phyloP scores from a whole-genome alignment of 345 rosid species.

The Murraya koenigii region DNA sequence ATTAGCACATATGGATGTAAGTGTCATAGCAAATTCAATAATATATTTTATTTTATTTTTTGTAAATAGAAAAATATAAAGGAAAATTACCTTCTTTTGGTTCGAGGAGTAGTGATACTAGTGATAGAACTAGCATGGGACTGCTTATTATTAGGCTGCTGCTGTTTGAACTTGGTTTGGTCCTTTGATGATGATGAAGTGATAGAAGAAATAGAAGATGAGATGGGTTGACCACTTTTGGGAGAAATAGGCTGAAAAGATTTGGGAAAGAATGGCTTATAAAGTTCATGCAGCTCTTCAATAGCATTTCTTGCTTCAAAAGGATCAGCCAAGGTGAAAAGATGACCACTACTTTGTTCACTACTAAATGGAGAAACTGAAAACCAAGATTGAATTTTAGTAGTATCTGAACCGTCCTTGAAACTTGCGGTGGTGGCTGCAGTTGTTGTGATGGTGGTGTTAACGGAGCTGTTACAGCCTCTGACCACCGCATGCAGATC shows the following conservation, averaged over 20 bases:
- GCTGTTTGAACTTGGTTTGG: conserved; percentile 10
- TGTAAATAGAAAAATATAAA: background rate
- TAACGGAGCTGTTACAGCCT: conserved; percentile 49
- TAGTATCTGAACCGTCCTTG: conserved; percentile 21
- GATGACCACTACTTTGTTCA: conserved; percentile 15
- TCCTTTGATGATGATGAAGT: conserved; percentile 30
- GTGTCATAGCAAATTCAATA: no score
- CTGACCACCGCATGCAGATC: conserved; percentile 96
- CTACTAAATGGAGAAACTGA: conserved; percentile 8
- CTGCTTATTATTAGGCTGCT: conserved; percentile 23
- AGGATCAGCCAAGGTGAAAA: conserved; percentile 28
- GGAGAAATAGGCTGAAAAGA: conserved; percentile 32
- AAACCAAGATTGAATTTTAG: conserved; percentile 21
- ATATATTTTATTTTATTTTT: no score
- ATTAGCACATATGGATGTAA: background rate
- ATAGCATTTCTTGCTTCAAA: conserved; percentile 33
- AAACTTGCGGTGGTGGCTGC: conserved; percentile 4
- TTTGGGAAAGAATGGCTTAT: conserved; percentile 62
- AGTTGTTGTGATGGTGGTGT: conserved; percentile 32
- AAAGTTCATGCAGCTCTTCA: conserved; percentile 74
- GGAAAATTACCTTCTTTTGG: conserved; percentile 73
- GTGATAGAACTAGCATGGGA: conserved; percentile 24
- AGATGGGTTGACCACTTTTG: conserved; percentile 22
- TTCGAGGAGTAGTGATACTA: conserved; percentile 39
- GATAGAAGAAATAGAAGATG: conserved; percentile 43